Base-by-base conservation (phyloP, 2,329 filamentous ascomycete species). In the Neonectria punicea region DNA sequence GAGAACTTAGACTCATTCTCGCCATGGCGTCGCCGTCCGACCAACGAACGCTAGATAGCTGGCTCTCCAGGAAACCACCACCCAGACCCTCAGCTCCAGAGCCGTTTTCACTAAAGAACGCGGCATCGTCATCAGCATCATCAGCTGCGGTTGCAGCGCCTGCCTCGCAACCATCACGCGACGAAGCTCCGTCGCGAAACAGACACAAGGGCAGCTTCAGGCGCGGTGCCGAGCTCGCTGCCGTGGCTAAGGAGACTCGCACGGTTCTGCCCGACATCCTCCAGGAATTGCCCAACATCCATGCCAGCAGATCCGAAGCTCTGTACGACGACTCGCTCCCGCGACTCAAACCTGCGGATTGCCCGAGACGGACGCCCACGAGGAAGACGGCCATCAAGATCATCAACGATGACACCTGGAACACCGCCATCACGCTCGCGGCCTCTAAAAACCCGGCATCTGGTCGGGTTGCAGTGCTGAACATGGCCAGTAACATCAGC, bases 401-500 rank as follows among this genome's bases (percentile, higher is more conserved):
- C 41, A 70, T 89, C 60, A 84, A 89, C 69, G 80, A 82, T 18
- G 89, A 91, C 70, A 85, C 84, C 0, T 83, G 89, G 69, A 86
- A 89, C 69, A 84, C 83, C 2, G 89, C 87, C 7, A 79, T 88
- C 47, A 72, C 71, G 4, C 77, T 84, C 22, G 71, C 72, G 3
- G 58, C 66, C 18, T 70, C 67, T 53, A 75, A 78, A 28, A 63
- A 59, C 1, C 65, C 71, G 1, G 51, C 69, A 4, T 70, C 69
- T 49, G 76, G 76, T 5, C 75, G 78, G 8, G 83, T 90, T n/a
- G 86, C 84, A 34, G 83, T 92, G 25, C 80, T 93, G 63, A 93
- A 92, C 72, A 87, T 92, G 79, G 90, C 90, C 16, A 91, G 87
- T 55, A 82, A 86, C 51, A 70, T 76, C 4, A 76, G 73, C 14